These are phyloP conservation scores for Beta corolliflora DNA, from an alignment of 179 eudicot genomes.

Conservation along the genomic window DNA sequence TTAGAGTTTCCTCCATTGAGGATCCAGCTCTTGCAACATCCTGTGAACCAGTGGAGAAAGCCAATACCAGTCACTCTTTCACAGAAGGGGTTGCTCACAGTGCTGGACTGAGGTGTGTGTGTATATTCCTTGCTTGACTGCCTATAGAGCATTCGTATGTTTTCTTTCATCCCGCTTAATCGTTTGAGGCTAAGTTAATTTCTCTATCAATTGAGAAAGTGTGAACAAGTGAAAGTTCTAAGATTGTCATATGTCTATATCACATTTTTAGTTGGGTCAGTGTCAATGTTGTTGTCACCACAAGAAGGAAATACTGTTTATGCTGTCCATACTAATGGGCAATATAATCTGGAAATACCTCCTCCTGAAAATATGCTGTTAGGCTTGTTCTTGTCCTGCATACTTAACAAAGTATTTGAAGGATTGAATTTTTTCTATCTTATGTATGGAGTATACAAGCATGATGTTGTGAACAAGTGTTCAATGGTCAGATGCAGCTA, in stretches of 20 bases:
- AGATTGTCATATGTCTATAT: background rate
- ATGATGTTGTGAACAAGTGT: background rate
- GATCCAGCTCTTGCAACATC: constrained; percentile 87
- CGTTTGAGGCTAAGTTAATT: background rate
- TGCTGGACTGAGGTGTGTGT: constrained; percentile 76
- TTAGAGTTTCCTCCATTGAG: constrained; percentile 74
- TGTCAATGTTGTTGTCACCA: background rate
- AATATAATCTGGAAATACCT: background rate
- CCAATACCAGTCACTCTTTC: constrained; percentile 79
- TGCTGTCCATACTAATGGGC: background rate
- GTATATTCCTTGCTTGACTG: constrained; percentile 1
- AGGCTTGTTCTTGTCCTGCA: background rate
- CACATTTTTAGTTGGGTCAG: background rate
- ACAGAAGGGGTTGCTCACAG: constrained; percentile 78
- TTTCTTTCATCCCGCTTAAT: background rate
- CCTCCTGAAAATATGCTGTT: background rate
- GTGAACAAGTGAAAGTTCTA: background rate
- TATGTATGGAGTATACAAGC: background rate
- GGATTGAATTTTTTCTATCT: background rate
- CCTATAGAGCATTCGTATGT: background rate
- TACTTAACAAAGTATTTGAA: background rate
- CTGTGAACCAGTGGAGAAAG: constrained; percentile 87
- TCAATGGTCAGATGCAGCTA: background rate
- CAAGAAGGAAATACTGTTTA: background rate
- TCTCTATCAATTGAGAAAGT: background rate